Base-by-base conservation (phyloP, 2,329 filamentous ascomycete genomes). In the Aspergillus sp. region DNA sequence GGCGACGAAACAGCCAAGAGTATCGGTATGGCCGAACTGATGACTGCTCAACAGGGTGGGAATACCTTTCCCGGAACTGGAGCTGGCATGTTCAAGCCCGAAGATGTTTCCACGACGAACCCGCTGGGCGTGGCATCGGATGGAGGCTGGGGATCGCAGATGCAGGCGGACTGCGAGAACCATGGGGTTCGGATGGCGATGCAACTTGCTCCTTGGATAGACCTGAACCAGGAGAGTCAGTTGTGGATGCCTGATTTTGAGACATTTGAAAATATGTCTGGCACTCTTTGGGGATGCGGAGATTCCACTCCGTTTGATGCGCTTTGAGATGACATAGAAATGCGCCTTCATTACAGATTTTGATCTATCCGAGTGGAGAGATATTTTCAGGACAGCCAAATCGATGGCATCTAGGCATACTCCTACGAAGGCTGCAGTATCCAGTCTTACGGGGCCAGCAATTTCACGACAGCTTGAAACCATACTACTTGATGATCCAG, bases 221-320 rank as follows among this genome's bases (percentile, higher is more conserved):
- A 68, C 40, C 59, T 66, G 40, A 58, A 62, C 38, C 56, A 63
- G 26, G 54, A 53, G 46, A 54, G 55, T 43, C 65, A 62, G 1
- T 50, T 68, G 13, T 68, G 65, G 65, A 67, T 68, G 57, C 65
- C 65, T 42, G 35, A 73, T 49, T 56, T 72, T 51, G 53, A 68
- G 50, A 61, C 59, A 9, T 46, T 64, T 43, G 56, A 66, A 46
- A 58, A 53, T 47, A 29, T 66, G 32, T 63, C 54, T 8, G 56
- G 59, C 13, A 47, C 52, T 2, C 46, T 63, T 35, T 65, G 62
- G 61, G 55, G 46, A 39, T 53, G 51, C 37, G 53, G 53, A 10
- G 59, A 62, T 40, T 49, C 51, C 3, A 54, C 47, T 4, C 50
- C 57, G 13, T 64, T 64, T 51, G 60, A 61, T 45, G 50, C 58